Conservation (phyloP, 805 yeast species). For the Scheffersomyces stipitis region DNA sequence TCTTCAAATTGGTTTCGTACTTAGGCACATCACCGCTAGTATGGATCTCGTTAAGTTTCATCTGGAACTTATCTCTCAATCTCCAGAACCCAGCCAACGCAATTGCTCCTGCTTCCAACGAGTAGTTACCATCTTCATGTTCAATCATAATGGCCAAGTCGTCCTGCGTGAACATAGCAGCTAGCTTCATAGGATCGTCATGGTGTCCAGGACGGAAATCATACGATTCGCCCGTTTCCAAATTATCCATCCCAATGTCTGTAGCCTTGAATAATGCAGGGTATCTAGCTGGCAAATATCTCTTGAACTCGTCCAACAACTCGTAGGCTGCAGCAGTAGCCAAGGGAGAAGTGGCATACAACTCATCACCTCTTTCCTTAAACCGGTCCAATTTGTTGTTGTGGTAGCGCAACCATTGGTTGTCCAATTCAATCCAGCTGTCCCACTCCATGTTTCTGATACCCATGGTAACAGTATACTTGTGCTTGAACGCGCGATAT, state of each 20-base stretch:
- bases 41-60: slow-evolving; percentile 59
- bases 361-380: slow-evolving; percentile 43
- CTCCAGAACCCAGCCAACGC: slow-evolving; percentile 72
- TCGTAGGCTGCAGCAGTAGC: slow-evolving; percentile 59
- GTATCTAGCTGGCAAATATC: slow-evolving; percentile 55
- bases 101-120: slow-evolving; percentile 60
- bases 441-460: slow-evolving; percentile 61
- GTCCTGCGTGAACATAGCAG: slow-evolving; percentile 60
- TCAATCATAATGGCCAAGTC: slow-evolving; percentile 70
- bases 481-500: slow-evolving; percentile 67
- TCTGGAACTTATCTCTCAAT: slow-evolving; percentile 55
- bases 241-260: slow-evolving; percentile 47
- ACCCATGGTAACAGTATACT: slow-evolving; percentile 68
- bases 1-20: slow-evolving; percentile 54
- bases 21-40: slow-evolving; percentile 70
- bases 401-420: slow-evolving; percentile 61
- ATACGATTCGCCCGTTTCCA: slow-evolving; percentile 54
- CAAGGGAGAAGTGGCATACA: slow-evolving; percentile 50
- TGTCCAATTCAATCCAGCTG: slow-evolving; percentile 68
- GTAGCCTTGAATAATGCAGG: slow-evolving; percentile 53
- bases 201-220: slow-evolving; percentile 24
- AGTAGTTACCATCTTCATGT: slow-evolving; percentile 54
- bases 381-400: slow-evolving; percentile 51
- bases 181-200: slow-evolving; percentile 60
- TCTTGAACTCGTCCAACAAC: slow-evolving; percentile 50